phyloP scores from a whole-genome alignment of 768 basidiomycete genomes.

The Gymnopilus junonius region DNA sequence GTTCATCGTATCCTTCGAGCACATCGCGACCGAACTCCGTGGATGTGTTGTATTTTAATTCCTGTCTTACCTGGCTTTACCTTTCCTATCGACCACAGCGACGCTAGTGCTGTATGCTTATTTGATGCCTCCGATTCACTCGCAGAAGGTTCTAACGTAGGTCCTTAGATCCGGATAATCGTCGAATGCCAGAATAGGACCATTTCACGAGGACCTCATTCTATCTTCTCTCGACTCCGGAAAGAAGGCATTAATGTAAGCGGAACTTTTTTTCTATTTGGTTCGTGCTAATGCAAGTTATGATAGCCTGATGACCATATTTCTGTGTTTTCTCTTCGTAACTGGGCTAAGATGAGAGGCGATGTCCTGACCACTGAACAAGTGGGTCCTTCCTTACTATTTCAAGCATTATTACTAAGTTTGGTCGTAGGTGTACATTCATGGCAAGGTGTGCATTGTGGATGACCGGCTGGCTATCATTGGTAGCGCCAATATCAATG shows the following conservation, averaged over 20 bases:
- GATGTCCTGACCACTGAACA: slow-evolving; percentile 89
- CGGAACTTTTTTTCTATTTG: slow-evolving; percentile 13
- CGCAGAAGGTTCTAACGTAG: not conserved
- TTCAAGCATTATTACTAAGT: not conserved
- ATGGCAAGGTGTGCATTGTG: slow-evolving; percentile 87
- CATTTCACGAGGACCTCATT: slow-evolving; percentile 86
- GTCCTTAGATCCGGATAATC: slow-evolving; percentile 83
- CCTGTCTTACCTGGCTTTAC: slow-evolving; percentile 94
- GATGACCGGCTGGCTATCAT: slow-evolving; percentile 96
- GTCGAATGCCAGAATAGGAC: slow-evolving; percentile 94
- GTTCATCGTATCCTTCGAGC: slow-evolving; percentile 91
- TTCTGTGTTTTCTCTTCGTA: slow-evolving; percentile 86
- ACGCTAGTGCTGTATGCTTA: slow-evolving; percentile 83
- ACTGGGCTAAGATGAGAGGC: slow-evolving; percentile 90
- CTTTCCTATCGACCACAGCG: slow-evolving; percentile 89
- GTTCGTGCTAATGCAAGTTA: not conserved
- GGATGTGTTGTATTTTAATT: slow-evolving; percentile 93
- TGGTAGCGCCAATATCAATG: slow-evolving; percentile 97
- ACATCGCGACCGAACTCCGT: slow-evolving; percentile 75
- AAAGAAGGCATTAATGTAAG: slow-evolving; percentile 89
- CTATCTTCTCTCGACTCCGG: slow-evolving; percentile 85
- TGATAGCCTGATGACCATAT: slow-evolving; percentile 90
- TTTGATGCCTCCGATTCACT: slow-evolving; percentile 5
- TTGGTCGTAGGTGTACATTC: slow-evolving; percentile 76
- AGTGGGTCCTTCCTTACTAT: slow-evolving; percentile 39